Conservation (phyloP, 2,329 filamentous ascomycete genomes). For the Aspergillus cejpii region DNA sequence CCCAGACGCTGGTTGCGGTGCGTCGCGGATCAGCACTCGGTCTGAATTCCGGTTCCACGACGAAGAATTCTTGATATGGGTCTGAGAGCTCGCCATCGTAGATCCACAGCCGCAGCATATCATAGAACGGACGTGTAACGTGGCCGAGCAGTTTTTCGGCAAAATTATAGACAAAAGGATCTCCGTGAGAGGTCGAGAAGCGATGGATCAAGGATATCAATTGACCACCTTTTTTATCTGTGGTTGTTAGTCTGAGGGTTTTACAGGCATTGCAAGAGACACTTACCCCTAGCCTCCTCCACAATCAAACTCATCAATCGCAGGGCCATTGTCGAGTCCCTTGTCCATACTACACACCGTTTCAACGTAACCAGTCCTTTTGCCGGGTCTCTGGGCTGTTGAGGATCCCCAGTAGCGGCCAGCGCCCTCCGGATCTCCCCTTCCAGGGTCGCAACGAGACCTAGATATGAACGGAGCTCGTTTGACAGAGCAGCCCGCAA, state of each 20-base stretch:
- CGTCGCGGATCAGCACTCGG: slow-evolving; percentile 46
- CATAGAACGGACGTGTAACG: slow-evolving; percentile 91
- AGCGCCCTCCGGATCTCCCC: slow-evolving; percentile 82
- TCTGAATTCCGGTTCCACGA: slow-evolving; percentile 65
- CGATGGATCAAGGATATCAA: slow-evolving; percentile 88
- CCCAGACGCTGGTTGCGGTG: slow-evolving; percentile 83
- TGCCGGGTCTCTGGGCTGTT: slow-evolving; percentile 63
- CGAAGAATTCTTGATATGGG: slow-evolving; percentile 92
- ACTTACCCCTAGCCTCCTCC: slow-evolving; percentile 71
- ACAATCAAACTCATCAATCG: slow-evolving; percentile 90
- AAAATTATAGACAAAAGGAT: slow-evolving; percentile 88
- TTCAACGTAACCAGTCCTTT: slow-evolving; percentile 91
- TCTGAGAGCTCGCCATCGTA: slow-evolving; percentile 98
- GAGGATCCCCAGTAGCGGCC: slow-evolving; percentile 53
- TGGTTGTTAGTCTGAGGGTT: slow-evolving; percentile 3
- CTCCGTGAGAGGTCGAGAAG: slow-evolving; percentile 88
- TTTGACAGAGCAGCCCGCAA: slow-evolving; percentile 76
- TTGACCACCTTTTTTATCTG: slow-evolving; percentile 72
- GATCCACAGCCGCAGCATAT: slow-evolving; percentile 93
- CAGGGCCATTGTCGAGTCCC: slow-evolving; percentile 92
- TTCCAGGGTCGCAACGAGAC: slow-evolving; percentile 84
- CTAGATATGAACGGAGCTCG: slow-evolving; percentile 83
- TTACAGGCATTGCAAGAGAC: slow-evolving; percentile 1
- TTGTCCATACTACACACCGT: slow-evolving; percentile 92
- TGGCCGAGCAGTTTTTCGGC: slow-evolving; percentile 80